Evolutionary conservation across 169 alveolate species (phyloP).

Genomic region (Cryptosporidium parvum): DNA sequence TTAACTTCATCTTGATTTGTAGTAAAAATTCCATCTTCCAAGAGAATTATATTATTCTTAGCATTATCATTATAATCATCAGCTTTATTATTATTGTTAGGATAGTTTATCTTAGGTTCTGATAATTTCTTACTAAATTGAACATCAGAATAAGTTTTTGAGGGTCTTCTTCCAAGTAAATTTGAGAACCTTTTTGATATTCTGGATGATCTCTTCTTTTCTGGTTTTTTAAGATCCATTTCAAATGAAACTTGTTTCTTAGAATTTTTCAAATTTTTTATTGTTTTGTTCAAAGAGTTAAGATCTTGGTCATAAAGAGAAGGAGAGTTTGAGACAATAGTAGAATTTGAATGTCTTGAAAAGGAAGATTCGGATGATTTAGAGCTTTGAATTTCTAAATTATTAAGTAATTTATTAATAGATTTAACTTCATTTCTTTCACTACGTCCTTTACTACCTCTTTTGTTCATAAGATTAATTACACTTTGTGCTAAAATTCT

Average conservation of each 20-base stretch:
- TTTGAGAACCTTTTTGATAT: not conserved
- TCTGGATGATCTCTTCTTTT: not conserved
- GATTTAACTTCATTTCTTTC: conserved; percentile 20
- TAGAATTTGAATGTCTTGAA: not conserved
- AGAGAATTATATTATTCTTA: not conserved
- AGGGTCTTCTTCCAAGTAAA: not conserved
- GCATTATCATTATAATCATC: not conserved
- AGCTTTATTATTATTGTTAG: not conserved
- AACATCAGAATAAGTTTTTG: not conserved
- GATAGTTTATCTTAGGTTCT: not conserved
- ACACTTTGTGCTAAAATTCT: conserved; percentile 48
- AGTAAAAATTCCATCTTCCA: not conserved
- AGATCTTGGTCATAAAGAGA: not conserved
- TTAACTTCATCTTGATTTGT: not conserved
- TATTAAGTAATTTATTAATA: not conserved
- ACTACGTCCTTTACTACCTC: conserved; percentile 54
- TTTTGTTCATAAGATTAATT: conserved; percentile 54
- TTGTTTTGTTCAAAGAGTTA: not conserved
- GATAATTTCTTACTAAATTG: not conserved
- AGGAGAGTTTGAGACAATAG: not conserved
- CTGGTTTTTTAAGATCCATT: not conserved
- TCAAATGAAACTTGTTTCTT: conserved; percentile 38
- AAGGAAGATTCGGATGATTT: not conserved
- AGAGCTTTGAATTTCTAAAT: not conserved
- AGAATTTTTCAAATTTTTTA: not conserved